Base-by-base conservation (phyloP, 2,329 filamentous ascomycete genomes). In the Claviceps africana region DNA sequence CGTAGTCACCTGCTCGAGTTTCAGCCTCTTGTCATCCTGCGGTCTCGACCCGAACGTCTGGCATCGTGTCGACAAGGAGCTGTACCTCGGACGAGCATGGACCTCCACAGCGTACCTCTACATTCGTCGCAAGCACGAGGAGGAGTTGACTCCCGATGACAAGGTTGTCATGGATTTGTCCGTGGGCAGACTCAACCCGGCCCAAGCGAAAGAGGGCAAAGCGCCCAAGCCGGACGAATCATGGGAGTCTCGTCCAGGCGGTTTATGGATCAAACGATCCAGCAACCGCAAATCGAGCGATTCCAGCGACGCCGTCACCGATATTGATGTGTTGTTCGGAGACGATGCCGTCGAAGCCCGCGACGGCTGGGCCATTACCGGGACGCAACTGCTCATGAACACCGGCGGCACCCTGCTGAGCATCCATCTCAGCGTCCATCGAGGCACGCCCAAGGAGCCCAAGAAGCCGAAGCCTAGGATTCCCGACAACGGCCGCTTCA, bases 261-360 rank as follows among this genome's bases (percentile, higher is more conserved):
- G 88, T 2, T 71, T 96, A 37, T 96, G 90, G 89, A 73, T 96
- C 56, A 82, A 87, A 67, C 77, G 87, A 54, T 85, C 84, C 17
- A 74, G 78, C 31, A 86, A 83, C 63, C 77, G 79, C 56, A 81
- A 86, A 61, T 82, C 85, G 46, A 86, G 82, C 64, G 88, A 94
- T 63, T 85, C 83, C 4, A 80, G 82, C 54, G 76, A 78, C 40
- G 84, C 83, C 17, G 76, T 96, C 48, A 95, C 88, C 0, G 85
- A 83, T 4, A 74, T 95, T 6, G 90, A 96, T 63, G 81, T 95
- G 5, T 74, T 96, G 7, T 96, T 94, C 62, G 90, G 90, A 21
- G 82, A 90, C 21, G 90, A 96, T 64, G 91, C 90, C 10, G 87
- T 90, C 33, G 93, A 98, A 64, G 90, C 88, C 5, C 81, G 93